Evolutionary conservation across 371 early-diverging fungal species (phyloP).

Genomic region (Circinella umbellata): DNA sequence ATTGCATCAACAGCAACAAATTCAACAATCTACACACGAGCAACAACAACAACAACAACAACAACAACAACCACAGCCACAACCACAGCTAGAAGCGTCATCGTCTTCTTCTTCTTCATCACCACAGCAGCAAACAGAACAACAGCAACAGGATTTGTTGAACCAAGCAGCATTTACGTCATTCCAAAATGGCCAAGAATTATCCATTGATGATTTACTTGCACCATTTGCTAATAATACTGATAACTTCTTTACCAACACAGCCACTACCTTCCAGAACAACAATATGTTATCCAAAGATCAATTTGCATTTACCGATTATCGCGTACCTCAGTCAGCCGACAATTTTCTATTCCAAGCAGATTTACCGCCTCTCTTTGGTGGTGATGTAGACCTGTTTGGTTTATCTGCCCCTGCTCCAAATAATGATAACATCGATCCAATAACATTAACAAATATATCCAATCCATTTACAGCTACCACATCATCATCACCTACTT

Average conservation of each 20-base stretch:
- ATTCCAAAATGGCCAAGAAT: not conserved
- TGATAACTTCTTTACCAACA: not conserved
- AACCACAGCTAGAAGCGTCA: too few species aligned
- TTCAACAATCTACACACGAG: conserved; percentile 5
- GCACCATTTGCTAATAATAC: conserved; percentile 27
- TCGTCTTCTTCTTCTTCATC: too few species aligned
- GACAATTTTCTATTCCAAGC: conserved; percentile 31
- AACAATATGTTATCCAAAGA: conserved; percentile 4
- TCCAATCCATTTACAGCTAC: not conserved
- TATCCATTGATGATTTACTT: not conserved
- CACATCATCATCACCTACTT: conserved; percentile 5
- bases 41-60: not conserved
- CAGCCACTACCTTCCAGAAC: not conserved
- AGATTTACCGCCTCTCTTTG: conserved; percentile 34
- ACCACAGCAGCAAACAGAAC: not conserved
- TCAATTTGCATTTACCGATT: conserved; percentile 36
- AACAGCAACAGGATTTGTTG: not conserved
- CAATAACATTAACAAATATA: not conserved
- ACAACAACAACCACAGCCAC: not conserved
- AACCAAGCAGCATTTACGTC: not conserved
- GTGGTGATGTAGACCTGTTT: conserved; percentile 30
- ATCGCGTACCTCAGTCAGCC: conserved; percentile 23
- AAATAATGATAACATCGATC: conserved; percentile 11
- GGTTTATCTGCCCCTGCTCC: conserved; percentile 33
- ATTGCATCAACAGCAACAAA: too few species aligned